phyloP scores from a whole-genome alignment of 768 basidiomycete species.

The Termitomyces sp. region DNA sequence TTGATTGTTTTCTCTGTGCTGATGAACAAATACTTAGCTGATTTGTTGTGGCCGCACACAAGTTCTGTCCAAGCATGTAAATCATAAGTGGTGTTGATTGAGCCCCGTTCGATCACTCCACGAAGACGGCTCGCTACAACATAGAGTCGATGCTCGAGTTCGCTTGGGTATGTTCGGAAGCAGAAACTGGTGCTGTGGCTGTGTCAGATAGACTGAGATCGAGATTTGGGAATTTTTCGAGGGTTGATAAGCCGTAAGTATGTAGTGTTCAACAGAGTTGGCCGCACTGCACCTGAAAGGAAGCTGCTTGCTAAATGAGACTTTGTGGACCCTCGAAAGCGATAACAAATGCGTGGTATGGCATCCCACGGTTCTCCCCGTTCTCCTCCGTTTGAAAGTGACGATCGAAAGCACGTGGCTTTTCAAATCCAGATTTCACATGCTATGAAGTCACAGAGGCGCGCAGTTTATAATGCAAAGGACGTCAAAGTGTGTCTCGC shows the following conservation, averaged over 20 bases:
- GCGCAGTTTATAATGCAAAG: slow-evolving; percentile 1
- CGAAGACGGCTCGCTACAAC: not conserved
- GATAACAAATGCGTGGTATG: not conserved
- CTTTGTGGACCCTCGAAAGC: not conserved
- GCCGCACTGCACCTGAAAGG: not conserved
- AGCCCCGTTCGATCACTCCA: not conserved
- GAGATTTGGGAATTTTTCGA: not conserved
- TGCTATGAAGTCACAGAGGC: slow-evolving; percentile 7
- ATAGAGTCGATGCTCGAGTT: not conserved
- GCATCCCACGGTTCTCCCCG: not conserved
- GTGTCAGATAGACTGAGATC: not conserved
- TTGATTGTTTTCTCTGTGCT: not conserved
- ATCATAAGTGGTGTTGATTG: not conserved
- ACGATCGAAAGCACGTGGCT: not conserved
- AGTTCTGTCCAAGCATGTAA: not conserved
- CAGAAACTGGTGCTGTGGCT: not conserved
- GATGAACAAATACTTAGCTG: too few species aligned
- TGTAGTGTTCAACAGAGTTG: not conserved
- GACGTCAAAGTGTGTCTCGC: slow-evolving; percentile 7
- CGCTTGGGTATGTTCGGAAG: not conserved
- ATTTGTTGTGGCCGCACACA: too few species aligned
- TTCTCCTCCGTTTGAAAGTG: not conserved
- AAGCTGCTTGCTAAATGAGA: not conserved
- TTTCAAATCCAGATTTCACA: not conserved
- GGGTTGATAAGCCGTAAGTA: not conserved